These are phyloP conservation scores for Chaetomium strumarium DNA, from an alignment of 2,329 filamentous ascomycete species.

Conservation along the genomic window DNA sequence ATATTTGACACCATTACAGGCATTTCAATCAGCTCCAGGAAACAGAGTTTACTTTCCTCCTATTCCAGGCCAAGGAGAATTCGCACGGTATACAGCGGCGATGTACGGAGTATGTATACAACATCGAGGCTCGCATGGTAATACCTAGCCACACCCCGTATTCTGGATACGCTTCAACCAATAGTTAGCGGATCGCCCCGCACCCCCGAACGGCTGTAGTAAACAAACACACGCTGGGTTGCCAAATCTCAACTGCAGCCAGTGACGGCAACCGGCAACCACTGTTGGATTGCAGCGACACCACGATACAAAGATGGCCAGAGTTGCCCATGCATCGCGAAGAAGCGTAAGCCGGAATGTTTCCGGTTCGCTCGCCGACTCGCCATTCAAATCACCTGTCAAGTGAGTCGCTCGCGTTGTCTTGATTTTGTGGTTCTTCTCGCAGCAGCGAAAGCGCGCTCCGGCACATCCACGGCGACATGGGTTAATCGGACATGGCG, in stretches of 20 bases:
- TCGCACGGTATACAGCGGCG: too few relatives aligned
- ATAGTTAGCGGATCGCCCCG: slow-evolving; percentile 14
- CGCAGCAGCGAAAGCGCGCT: not conserved
- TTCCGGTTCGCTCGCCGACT: slow-evolving; percentile 42
- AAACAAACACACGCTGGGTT: slow-evolving; percentile 23
- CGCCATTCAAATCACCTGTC: slow-evolving; percentile 52
- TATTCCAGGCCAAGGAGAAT: too few relatives aligned
- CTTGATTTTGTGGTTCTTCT: not conserved
- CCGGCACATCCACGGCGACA: not conserved
- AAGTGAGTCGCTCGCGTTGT: slow-evolving; percentile 40
- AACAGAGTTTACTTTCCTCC: too few relatives aligned
- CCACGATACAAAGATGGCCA: slow-evolving; percentile 43
- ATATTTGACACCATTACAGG: too few relatives aligned
- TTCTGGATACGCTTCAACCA: slow-evolving; percentile 7
- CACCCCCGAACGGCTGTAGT: slow-evolving; percentile 18
- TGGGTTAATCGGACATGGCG: not conserved
- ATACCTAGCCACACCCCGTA: too few relatives aligned
- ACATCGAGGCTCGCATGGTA: too few relatives aligned
- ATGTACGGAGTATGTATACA: too few relatives aligned
- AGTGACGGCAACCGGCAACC: slow-evolving; percentile 6
- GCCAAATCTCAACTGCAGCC: slow-evolving; percentile 16
- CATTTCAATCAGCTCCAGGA: too few relatives aligned
- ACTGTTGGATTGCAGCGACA: slow-evolving; percentile 4
- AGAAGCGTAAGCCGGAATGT: slow-evolving; percentile 42
- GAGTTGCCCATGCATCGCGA: slow-evolving; percentile 51